Conservation (phyloP, 169 alveolate genomes). For the Plasmodium inui region DNA sequence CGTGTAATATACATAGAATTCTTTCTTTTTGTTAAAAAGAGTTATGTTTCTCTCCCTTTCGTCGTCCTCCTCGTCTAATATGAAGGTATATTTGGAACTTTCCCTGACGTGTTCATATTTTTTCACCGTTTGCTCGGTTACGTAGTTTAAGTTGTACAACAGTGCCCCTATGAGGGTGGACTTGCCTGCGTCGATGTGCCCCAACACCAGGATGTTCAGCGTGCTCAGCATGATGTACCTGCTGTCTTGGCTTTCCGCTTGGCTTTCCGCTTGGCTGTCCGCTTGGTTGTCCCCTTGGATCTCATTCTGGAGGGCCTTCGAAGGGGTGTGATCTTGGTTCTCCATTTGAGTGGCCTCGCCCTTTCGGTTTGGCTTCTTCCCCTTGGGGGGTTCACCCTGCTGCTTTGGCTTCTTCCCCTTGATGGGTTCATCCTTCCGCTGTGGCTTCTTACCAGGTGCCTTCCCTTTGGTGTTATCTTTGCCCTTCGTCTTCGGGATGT, state of each 20-base stretch:
- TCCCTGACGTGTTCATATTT: slow-evolving; percentile 62
- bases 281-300: too few species aligned
- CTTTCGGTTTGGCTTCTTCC: not conserved
- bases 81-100: slow-evolving; percentile 76
- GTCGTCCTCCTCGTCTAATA: slow-evolving; percentile 85
- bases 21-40: slow-evolving; percentile 69
- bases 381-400: not conserved
- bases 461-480: not conserved
- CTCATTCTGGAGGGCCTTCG: too few species aligned
- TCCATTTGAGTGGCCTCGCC: slow-evolving; percentile 4
- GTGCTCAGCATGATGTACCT: slow-evolving; percentile 72
- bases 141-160: slow-evolving; percentile 52
- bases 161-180: slow-evolving; percentile 84
- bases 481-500: not conserved
- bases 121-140: slow-evolving; percentile 53
- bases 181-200: slow-evolving; percentile 85
- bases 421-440: not conserved
- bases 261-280: not conserved
- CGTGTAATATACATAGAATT: slow-evolving; percentile 46
- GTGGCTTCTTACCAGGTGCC: not conserved
- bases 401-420: slow-evolving; percentile 10
- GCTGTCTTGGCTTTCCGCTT: slow-evolving; percentile 5
- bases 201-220: slow-evolving; percentile 82
- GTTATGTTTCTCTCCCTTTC: slow-evolving; percentile 85
- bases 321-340: too few species aligned